Conservation (phyloP, 2,329 filamentous ascomycete species). For the Lasiodiplodia sp. region DNA sequence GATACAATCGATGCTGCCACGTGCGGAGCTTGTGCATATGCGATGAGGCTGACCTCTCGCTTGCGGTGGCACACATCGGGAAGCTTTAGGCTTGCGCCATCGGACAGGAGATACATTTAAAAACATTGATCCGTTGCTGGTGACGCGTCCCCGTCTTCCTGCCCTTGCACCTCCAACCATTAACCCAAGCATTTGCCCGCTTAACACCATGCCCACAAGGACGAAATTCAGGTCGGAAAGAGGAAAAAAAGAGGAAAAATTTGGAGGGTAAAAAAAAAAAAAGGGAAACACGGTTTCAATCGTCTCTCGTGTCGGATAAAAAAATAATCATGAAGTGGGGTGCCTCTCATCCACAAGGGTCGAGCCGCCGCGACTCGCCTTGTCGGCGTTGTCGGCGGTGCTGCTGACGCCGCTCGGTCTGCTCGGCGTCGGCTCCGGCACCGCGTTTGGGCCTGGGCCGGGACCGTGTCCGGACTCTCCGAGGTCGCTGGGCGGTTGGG, state of each 20-base stretch:
- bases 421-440: background rate
- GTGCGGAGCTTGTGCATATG: constrained; percentile 1
- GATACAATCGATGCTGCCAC: background rate
- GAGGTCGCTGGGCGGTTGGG: constrained; percentile 2
- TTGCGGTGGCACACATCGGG: background rate
- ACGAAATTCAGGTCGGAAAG: background rate
- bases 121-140: background rate
- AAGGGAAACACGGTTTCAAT: background rate
- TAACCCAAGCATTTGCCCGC: background rate
- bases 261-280: background rate
- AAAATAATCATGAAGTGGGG: background rate
- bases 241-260: background rate
- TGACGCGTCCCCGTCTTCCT: background rate
- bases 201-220: background rate
- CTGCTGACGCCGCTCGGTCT: constrained; percentile 17
- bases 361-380: background rate
- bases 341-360: background rate
- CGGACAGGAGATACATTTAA: background rate
- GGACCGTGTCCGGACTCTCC: constrained; percentile 9
- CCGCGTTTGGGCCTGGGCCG: background rate
- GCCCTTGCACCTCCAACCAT: background rate
- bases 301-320: background rate
- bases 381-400: background rate
- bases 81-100: background rate
- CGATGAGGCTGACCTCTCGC: background rate